Evolutionary conservation across 2,329 filamentous ascomycete species (phyloP).

Genomic region (Mycosphaerelloides madeirae): DNA sequence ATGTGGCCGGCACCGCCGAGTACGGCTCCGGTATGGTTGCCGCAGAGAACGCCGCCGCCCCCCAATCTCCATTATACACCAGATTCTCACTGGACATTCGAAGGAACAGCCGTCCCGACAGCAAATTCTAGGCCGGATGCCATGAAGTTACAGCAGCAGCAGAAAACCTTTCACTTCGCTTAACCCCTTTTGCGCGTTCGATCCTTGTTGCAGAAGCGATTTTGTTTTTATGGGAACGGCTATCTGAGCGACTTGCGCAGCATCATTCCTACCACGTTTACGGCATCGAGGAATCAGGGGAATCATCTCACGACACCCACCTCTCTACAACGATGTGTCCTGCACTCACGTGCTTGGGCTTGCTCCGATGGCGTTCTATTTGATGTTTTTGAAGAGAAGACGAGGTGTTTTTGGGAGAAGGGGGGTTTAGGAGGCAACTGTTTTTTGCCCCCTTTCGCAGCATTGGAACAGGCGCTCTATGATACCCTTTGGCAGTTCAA

Average conservation of each 20-base stretch:
- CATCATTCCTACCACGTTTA: not conserved
- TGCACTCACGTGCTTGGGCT: no score
- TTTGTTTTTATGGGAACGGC: slow-evolving; percentile 9
- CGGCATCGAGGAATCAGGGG: slow-evolving; percentile 1
- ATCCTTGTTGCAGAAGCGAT: not conserved
- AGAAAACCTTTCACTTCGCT: slow-evolving; percentile 3
- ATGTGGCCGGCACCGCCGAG: slow-evolving; percentile 17
- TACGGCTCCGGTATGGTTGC: slow-evolving; percentile 22
- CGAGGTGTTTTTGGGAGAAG: not conserved
- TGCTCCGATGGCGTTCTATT: no score
- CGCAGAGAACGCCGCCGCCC: slow-evolving; percentile 22
- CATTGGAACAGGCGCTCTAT: slow-evolving; percentile 25
- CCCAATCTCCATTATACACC: slow-evolving; percentile 27
- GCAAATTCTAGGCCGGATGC: slow-evolving; percentile 18
- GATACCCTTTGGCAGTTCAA: slow-evolving; percentile 15
- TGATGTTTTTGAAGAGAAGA: no score
- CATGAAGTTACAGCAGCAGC: slow-evolving; percentile 2
- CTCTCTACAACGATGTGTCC: no score
- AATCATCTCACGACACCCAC: no score
- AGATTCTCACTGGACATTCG: slow-evolving; percentile 22
- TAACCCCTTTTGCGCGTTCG: not conserved
- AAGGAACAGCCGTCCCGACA: slow-evolving; percentile 18
- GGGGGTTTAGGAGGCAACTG: slow-evolving; percentile 15
- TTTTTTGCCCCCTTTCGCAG: slow-evolving; percentile 7
- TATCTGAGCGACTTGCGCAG: slow-evolving; percentile 15